A percentile compares a stretch with the other conserved stretches of the same genome.
Conservation (phyloP, 306 rosid genomes). For the Trifolium pratense region DNA sequence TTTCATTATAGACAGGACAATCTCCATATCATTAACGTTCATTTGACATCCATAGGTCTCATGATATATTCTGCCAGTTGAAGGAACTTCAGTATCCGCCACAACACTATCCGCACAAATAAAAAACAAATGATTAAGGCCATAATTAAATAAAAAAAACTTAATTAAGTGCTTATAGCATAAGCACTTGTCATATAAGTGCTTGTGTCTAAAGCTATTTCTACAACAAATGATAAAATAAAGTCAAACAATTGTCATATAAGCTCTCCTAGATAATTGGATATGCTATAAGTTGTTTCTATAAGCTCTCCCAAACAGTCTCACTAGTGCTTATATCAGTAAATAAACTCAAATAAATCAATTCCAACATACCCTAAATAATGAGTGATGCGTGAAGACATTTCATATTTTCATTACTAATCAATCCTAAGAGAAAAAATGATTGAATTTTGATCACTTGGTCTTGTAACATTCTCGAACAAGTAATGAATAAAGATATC, state of each 20-base stretch:
- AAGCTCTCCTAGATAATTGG: too few species aligned
- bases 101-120: constrained; percentile 51
- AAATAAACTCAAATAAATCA: background rate
- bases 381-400: constrained; percentile 1
- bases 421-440: constrained; percentile 1
- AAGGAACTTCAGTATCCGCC: constrained; percentile 57
- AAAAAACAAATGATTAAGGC: background rate
- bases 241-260: too few species aligned
- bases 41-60: constrained; percentile 99
- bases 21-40: constrained; percentile 98
- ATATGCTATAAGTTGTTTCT: too few species aligned
- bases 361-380: background rate
- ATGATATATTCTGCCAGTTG: constrained; percentile 81
- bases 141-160: background rate
- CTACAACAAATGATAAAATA: too few species aligned
- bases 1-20: constrained; percentile 86
- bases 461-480: too few species aligned
- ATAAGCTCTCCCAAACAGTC: too few species aligned
- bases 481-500: too few species aligned
- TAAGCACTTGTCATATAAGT: too few species aligned
- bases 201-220: too few species aligned
- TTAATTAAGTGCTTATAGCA: too few species aligned
- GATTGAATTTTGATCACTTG: too few species aligned
- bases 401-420: constrained; percentile 25
- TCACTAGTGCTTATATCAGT: too few species aligned